Evolutionary conservation across 192 early-diverging fungal species (phyloP).

Genomic region (Backusella liffmaniae): DNA sequence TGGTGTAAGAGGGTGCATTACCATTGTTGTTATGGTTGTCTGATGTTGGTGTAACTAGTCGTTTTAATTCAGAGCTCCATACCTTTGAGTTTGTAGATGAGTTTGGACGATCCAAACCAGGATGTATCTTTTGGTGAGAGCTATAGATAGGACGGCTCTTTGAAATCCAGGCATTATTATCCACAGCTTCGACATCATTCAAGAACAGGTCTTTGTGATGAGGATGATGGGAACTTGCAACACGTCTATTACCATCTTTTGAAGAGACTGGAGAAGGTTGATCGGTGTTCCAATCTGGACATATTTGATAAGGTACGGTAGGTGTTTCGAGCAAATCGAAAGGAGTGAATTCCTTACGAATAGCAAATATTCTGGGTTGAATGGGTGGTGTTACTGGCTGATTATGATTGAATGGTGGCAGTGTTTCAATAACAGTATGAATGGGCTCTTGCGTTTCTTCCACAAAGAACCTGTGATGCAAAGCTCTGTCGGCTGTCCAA

Average conservation of each 20-base stretch:
- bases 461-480: slow-evolving; percentile 37
- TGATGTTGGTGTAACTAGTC: not conserved
- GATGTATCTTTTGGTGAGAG: slow-evolving; percentile 10
- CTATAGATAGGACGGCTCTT: slow-evolving; percentile 9
- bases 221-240: not conserved
- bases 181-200: not conserved
- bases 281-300: slow-evolving; percentile 10
- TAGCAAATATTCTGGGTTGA: not conserved
- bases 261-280: not conserved
- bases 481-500: slow-evolving; percentile 68
- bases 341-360: not conserved
- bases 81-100: slow-evolving; percentile 1
- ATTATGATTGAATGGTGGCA: not conserved
- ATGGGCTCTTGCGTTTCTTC: slow-evolving; percentile 14
- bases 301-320: not conserved
- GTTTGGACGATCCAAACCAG: not conserved
- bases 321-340: slow-evolving; percentile 7
- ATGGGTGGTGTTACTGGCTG: not conserved
- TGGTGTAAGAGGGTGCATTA: not conserved
- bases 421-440: not conserved
- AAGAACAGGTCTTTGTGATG: not conserved
- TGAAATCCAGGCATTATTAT: not conserved
- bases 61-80: not conserved
- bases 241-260: not conserved
- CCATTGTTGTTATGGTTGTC: not conserved